Conservation (phyloP, 164 flowering plant species). For the Litsea cubeba region DNA sequence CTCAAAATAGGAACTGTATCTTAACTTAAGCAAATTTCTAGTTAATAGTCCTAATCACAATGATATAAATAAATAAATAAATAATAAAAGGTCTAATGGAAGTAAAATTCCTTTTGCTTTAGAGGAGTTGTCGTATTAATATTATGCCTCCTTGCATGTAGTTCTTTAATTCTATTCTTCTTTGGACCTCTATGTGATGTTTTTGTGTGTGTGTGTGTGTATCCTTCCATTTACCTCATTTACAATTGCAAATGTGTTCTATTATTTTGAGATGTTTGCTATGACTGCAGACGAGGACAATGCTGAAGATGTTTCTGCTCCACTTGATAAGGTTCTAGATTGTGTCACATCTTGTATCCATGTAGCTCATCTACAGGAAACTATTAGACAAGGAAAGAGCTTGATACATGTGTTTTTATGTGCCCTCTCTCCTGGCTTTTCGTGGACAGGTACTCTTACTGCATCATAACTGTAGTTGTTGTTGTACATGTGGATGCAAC, state of each 20-base stretch:
- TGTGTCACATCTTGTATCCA: constrained; percentile 63
- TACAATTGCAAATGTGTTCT: neutral
- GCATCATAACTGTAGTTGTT: neutral
- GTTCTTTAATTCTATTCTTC: too few species aligned
- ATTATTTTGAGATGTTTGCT: constrained; percentile 2
- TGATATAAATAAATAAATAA: too few species aligned
- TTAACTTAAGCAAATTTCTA: too few species aligned
- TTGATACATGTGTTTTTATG: constrained; percentile 40
- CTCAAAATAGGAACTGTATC: too few species aligned
- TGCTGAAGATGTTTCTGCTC: constrained; percentile 34
- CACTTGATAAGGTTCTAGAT: constrained; percentile 56
- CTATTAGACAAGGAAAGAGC: constrained; percentile 52
- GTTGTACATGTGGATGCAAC: neutral
- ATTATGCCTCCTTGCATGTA: too few species aligned
- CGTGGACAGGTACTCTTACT: constrained; percentile 66
- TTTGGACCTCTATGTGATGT: too few species aligned
- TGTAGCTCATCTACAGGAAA: constrained; percentile 49
- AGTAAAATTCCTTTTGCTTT: too few species aligned
- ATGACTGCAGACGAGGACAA: constrained; percentile 39
- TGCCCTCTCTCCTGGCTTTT: constrained; percentile 47
- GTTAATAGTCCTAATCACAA: too few species aligned
- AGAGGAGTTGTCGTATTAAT: too few species aligned
- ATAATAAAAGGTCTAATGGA: too few species aligned
- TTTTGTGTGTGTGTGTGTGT: too few species aligned
- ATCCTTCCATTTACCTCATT: neutral